A percentile compares a stretch with the other conserved stretches of the same genome.
These are phyloP conservation scores for Fusarium tanahbumbuense DNA, from an alignment of 2,329 filamentous ascomycete species.

Conservation along the genomic window DNA sequence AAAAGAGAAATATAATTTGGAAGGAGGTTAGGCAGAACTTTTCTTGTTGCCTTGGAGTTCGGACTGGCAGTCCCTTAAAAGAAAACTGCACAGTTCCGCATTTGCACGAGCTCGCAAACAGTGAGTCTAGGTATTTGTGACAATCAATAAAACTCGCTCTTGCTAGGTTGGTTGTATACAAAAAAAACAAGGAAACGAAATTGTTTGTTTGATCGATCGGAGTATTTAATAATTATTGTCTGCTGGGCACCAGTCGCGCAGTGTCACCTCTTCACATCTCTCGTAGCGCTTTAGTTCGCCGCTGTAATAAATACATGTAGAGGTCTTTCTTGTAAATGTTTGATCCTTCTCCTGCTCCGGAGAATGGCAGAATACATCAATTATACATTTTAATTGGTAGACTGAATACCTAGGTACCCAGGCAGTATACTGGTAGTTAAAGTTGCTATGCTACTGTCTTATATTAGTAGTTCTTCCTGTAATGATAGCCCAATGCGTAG, in stretches of 20 bases:
- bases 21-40: not conserved
- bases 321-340: not conserved
- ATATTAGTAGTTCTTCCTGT: too few species aligned
- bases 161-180: not conserved
- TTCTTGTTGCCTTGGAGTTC: not conserved
- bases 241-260: not conserved
- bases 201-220: not conserved
- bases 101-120: not conserved
- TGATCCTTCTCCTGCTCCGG: not conserved
- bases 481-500: too few species aligned
- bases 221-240: not conserved
- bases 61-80: not conserved
- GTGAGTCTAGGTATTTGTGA: not conserved
- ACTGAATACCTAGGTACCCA: too few species aligned
- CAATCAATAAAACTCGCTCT: not conserved
- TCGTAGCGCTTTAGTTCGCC: not conserved
- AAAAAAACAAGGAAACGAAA: not conserved
- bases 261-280: not conserved
- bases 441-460: too few species aligned
- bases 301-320: not conserved
- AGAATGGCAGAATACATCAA: not conserved
- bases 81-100: not conserved
- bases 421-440: too few species aligned
- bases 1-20: not conserved
- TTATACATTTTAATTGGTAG: not conserved